A percentile compares a stretch with the other conserved stretches of the same genome.
phyloP scores from a whole-genome alignment of 169 alveolate species.

The Besnoitia besnoiti region DNA sequence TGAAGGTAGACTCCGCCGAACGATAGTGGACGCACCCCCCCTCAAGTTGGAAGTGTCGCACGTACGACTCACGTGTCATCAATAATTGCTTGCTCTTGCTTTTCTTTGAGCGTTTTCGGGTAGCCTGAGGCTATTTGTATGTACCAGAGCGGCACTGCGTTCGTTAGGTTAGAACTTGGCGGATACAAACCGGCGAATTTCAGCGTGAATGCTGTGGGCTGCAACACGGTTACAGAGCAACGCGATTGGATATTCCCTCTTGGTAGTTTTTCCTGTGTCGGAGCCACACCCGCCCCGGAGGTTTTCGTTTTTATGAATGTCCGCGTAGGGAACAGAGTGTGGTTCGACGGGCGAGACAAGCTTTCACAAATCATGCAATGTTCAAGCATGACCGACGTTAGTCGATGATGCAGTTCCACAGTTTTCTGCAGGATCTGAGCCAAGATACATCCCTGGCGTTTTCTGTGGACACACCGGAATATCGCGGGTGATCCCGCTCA shows the following conservation, averaged over 20 bases:
- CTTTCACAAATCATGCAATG: too few species aligned
- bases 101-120: constrained; percentile 15
- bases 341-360: too few species aligned
- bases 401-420: too few species aligned
- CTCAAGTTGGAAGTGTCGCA: too few species aligned
- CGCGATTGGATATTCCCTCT: background rate
- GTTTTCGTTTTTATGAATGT: background rate
- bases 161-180: constrained; percentile 27
- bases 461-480: constrained; percentile 10
- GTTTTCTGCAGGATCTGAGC: too few species aligned
- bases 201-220: constrained; percentile 14
- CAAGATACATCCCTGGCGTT: background rate
- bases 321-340: background rate
- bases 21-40: too few species aligned
- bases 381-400: too few species aligned
- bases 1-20: too few species aligned
- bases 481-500: constrained; percentile 11
- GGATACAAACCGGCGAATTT: constrained; percentile 34
- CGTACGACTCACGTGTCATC: constrained; percentile 34
- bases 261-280: background rate
- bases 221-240: background rate
- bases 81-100: background rate
- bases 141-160: constrained; percentile 33
- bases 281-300: background rate
- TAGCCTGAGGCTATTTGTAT: constrained; percentile 33